A percentile compares a stretch with the other conserved stretches of the same genome.
phyloP scores from a whole-genome alignment of 106 monocot genomes.

The Dioscorea alata region DNA sequence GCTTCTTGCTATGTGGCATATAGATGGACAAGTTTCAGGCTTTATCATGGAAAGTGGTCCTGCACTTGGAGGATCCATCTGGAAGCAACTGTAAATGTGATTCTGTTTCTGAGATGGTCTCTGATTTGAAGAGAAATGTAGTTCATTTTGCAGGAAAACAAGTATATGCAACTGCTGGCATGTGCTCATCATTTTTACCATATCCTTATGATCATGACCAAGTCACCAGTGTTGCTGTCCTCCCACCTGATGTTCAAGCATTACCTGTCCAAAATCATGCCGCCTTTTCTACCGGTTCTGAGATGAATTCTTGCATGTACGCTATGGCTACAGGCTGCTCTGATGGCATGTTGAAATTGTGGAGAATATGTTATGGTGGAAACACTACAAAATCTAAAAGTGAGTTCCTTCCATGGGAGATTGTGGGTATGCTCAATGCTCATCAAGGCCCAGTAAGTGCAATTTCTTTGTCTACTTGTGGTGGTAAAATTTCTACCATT shows the following conservation, averaged over 20 bases:
- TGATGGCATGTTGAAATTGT: constrained; percentile 81
- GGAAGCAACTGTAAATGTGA: constrained; percentile 14
- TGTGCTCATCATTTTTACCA: constrained; percentile 43
- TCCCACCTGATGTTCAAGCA: constrained; percentile 22
- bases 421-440: constrained; percentile 68
- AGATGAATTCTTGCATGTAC: constrained; percentile 21
- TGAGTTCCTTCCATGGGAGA: constrained; percentile 47
- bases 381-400: constrained; percentile 15
- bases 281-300: constrained; percentile 10
- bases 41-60: constrained; percentile 69
- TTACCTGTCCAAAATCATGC: constrained; percentile 14
- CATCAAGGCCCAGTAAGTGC: constrained; percentile 55
- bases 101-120: constrained; percentile 13
- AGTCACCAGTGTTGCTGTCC: constrained; percentile 46
- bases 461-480: constrained; percentile 63
- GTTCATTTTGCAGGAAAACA: constrained; percentile 23
- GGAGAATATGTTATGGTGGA: constrained; percentile 44
- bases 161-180: constrained; percentile 27
- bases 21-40: constrained; percentile 60
- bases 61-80: constrained; percentile 43
- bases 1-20: constrained; percentile 55
- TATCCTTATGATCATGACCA: constrained; percentile 14
- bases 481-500: constrained; percentile 62
- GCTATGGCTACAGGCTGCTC: constrained; percentile 74
- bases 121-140: constrained; percentile 11